These are phyloP conservation scores for Talaromyces sp. DNA, from an alignment of 2,329 filamentous ascomycete species.

Conservation along the genomic window DNA sequence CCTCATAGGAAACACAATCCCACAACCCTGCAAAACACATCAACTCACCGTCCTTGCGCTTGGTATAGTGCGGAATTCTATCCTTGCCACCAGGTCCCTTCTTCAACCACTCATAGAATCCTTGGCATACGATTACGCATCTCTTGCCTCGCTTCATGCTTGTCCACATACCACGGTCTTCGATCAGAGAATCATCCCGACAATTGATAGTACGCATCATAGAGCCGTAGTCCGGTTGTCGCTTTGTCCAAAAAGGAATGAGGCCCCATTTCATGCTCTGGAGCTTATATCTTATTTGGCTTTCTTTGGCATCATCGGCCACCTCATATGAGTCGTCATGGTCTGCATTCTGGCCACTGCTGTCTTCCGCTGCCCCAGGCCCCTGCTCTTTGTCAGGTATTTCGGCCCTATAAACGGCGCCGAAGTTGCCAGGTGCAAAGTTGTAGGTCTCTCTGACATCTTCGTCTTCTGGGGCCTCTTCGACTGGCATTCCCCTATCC, in stretches of 20 bases:
- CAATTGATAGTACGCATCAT: conserved; percentile 94
- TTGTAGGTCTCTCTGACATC: conserved; percentile 79
- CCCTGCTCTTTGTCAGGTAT: conserved; percentile 60
- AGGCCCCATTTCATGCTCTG: conserved; percentile 97
- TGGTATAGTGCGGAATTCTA: conserved; percentile 82
- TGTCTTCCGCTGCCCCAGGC: conserved; percentile 20
- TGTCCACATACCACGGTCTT: conserved; percentile 83
- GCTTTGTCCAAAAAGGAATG: conserved; percentile 90
- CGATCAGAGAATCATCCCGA: conserved; percentile 79
- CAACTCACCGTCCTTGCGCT: conserved; percentile 76
- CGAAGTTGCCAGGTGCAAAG: conserved; percentile 84
- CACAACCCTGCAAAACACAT: conserved; percentile 92
- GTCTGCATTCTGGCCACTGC: conserved; percentile 17
- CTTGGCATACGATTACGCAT: conserved; percentile 84
- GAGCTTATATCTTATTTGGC: conserved; percentile 70
- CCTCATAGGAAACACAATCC: conserved; percentile 83
- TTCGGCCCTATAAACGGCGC: conserved; percentile 82
- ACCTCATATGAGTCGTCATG: conserved; percentile 11
- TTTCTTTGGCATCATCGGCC: conserved; percentile 10
- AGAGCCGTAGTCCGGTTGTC: conserved; percentile 73
- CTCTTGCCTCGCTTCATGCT: conserved; percentile 87
- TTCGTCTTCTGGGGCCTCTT: conserved; percentile 72
- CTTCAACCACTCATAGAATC: conserved; percentile 96
- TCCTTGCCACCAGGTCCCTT: conserved; percentile 71
- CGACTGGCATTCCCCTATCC: conserved; percentile 72